Evolutionary conservation across 345 rosid genomes (phyloP).

Genomic region (Eucalyptus pumila): DNA sequence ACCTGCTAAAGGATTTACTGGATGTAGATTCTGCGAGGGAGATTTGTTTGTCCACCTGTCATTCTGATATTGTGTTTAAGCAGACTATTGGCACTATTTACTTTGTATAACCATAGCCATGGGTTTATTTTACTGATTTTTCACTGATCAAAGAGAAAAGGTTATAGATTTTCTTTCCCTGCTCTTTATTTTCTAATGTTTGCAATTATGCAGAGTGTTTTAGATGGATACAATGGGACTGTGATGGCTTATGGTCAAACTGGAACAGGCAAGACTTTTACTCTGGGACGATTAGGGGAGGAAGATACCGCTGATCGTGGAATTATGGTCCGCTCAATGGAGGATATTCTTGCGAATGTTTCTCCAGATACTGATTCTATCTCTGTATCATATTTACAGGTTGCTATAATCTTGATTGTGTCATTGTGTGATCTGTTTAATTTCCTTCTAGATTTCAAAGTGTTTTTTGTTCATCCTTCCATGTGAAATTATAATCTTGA

Average conservation of each 20-base stretch:
- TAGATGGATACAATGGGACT: conserved; percentile 97
- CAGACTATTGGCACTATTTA: neutral
- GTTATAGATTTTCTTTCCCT: neutral
- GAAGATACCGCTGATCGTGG: conserved; percentile 96
- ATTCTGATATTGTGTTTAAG: neutral
- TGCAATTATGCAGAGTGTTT: conserved; percentile 55
- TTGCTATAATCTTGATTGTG: neutral
- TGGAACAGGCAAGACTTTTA: conserved; percentile 96
- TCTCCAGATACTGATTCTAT: conserved; percentile 70
- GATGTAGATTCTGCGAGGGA: neutral
- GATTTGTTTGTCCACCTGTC: neutral
- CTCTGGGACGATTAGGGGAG: conserved; percentile 84
- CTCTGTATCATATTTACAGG: conserved; percentile 91
- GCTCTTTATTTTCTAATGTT: neutral
- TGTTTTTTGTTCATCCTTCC: neutral
- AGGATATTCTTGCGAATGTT: conserved; percentile 69
- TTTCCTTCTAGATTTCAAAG: neutral
- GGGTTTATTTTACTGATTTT: neutral
- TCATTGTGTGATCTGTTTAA: neutral
- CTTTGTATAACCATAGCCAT: neutral
- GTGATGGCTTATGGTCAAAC: conserved; percentile 99
- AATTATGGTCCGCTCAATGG: conserved; percentile 98
- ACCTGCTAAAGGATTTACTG: neutral
- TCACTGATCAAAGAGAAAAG: neutral
- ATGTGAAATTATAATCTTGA: neutral